Conservation (phyloP, 2,329 filamentous ascomycete genomes). For the Talaromyces verruculosus region DNA sequence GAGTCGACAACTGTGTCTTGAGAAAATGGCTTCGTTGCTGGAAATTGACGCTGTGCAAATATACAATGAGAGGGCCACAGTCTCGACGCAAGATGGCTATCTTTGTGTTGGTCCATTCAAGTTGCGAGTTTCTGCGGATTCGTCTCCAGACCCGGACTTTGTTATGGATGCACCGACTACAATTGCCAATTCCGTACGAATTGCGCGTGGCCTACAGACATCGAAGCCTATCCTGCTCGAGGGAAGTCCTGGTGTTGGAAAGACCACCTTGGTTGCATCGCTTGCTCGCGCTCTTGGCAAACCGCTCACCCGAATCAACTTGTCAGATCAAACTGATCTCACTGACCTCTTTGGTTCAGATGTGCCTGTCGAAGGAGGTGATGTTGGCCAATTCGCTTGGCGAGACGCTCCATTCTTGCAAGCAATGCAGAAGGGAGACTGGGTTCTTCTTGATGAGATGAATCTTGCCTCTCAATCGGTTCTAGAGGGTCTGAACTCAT, state of each 20-base stretch:
- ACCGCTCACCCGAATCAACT: constrained; percentile 86
- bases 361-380: constrained; percentile 88
- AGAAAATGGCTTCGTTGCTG: constrained; percentile 68
- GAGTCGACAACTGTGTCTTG: constrained; percentile 71
- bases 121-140: constrained; percentile 55
- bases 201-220: constrained; percentile 84
- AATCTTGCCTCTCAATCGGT: constrained; percentile 96
- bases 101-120: constrained; percentile 75
- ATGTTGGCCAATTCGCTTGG: constrained; percentile 90
- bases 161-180: constrained; percentile 89
- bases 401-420: constrained; percentile 91
- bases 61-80: constrained; percentile 63
- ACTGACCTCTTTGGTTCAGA: constrained; percentile 98
- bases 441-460: constrained; percentile 98
- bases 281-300: constrained; percentile 77
- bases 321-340: constrained; percentile 95
- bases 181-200: constrained; percentile 82
- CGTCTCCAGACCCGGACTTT: constrained; percentile 60
- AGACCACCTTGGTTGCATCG: constrained; percentile 88
- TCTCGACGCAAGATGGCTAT: constrained; percentile 55
- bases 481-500: constrained; percentile 92
- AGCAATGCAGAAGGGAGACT: constrained; percentile 94
- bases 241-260: constrained; percentile 96
- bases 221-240: constrained; percentile 90
- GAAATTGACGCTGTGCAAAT: constrained; percentile 61